Evolutionary conservation across 305 asterid genomes (phyloP), one percentile per base, ranked within the genome.

Genomic region (Withania somnifera): DNA sequence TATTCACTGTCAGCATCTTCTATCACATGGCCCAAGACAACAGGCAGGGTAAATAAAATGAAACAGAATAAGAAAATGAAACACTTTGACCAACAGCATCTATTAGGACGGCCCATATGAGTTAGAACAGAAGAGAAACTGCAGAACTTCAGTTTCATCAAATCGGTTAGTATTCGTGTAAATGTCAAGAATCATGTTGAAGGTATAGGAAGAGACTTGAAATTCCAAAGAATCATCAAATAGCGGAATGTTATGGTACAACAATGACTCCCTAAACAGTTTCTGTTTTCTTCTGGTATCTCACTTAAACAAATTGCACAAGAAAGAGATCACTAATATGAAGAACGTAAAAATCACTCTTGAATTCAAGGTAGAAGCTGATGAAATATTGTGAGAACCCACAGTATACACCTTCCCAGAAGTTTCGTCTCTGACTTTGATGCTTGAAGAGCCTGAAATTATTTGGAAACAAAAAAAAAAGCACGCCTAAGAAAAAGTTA

Each of bases 371-470:
- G 47, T 75, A 30, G 63, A 75, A 26, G 87, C 86, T 11, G 86
- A 83, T 34, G 90, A 85, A 63, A 88, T 38, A 58, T 68, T 58
- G 50, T 88, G 90, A 60, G 86, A 81, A 3, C 83, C 84, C 40
- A 88, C 85, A 0, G 75, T 14, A 82, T 87, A 85, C 36, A 36
- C 86, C 22, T 82, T 77, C 57, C 87, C 89, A 3, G 91, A 81
- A 52, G 52, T 82, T 47, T 76, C 88, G 51, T 88, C 91, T 68
- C 38, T 82, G 63, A 88, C 83, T 85, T 84, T 88, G 84, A 88
- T 87, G 84, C 86, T 87, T 1, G 91, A 84, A 82, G 91, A 88
- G 82, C 91, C 89, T 87, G 86, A 61, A 45, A 81, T 30, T 36
- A 4, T 2, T 4, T 4, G 40, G 40, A 36, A n/a, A n/a, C n/a